phyloP scores from a whole-genome alignment of 2,329 filamentous ascomycete species.

The Colletotrichum sp. region DNA sequence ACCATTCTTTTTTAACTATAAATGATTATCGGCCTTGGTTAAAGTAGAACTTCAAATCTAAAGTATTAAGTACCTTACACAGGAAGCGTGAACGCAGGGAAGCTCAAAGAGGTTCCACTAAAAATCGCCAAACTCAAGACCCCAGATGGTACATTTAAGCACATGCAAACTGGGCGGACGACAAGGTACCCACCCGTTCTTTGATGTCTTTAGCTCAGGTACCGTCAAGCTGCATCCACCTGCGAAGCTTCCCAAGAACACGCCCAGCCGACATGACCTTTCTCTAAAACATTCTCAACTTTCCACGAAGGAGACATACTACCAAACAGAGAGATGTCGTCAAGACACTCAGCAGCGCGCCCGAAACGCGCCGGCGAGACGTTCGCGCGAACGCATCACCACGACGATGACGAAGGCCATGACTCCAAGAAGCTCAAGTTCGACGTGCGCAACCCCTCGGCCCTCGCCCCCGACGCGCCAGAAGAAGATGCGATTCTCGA shows the following conservation, averaged over 20 bases:
- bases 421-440: constrained; percentile 84
- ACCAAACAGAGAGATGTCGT: constrained; percentile 50
- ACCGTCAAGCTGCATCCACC: constrained; percentile 7
- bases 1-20: neutral
- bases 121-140: neutral
- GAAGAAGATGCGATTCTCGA: constrained; percentile 81
- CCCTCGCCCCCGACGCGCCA: constrained; percentile 80
- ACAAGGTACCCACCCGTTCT: neutral
- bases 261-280: neutral
- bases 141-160: constrained; percentile 6
- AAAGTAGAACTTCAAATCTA: neutral
- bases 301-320: neutral
- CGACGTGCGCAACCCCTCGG: constrained; percentile 92
- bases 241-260: neutral
- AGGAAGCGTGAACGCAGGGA: neutral
- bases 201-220: neutral
- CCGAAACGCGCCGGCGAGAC: constrained; percentile 85
- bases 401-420: constrained; percentile 51
- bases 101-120: constrained; percentile 6
- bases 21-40: neutral
- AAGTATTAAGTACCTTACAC: neutral
- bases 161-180: neutral
- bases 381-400: constrained; percentile 77
- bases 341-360: constrained; percentile 69
- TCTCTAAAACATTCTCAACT: neutral